Conservation (phyloP, 805 yeast species). For the Metschnikowia hibisci region DNA sequence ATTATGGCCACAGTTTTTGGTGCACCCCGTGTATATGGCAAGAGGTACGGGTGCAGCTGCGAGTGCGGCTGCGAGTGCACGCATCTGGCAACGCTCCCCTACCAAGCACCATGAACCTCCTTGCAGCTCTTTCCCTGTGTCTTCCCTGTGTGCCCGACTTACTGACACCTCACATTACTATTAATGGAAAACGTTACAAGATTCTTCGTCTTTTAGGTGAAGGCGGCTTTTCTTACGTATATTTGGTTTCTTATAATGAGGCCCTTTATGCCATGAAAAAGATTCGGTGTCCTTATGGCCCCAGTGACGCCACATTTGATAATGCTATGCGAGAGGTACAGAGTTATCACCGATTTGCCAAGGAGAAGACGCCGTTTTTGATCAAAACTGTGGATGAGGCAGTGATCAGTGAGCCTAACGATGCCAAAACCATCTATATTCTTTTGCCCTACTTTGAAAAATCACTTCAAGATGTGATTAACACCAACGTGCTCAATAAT, state of each 20-base stretch:
- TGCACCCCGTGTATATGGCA: neutral
- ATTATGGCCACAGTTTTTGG: slow-evolving; percentile 14
- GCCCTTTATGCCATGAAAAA: slow-evolving; percentile 69
- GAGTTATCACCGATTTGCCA: slow-evolving; percentile 62
- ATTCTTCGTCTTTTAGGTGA: slow-evolving; percentile 78
- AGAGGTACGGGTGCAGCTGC: neutral
- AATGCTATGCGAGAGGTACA: slow-evolving; percentile 75
- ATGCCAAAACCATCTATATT: slow-evolving; percentile 73
- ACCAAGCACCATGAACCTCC: slow-evolving; percentile 11
- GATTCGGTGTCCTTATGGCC: slow-evolving; percentile 83
- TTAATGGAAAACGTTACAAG: slow-evolving; percentile 60
- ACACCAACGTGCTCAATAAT: slow-evolving; percentile 55
- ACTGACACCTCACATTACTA: slow-evolving; percentile 51
- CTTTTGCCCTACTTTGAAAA: slow-evolving; percentile 71
- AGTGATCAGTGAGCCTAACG: slow-evolving; percentile 70
- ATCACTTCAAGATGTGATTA: slow-evolving; percentile 79
- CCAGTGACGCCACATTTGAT: slow-evolving; percentile 56
- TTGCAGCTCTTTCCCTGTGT: slow-evolving; percentile 22
- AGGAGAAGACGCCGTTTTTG: slow-evolving; percentile 56
- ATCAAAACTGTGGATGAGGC: slow-evolving; percentile 68
- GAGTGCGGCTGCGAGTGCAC: neutral
- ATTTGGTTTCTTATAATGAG: slow-evolving; percentile 55
- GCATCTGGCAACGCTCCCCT: neutral
- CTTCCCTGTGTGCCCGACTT: slow-evolving; percentile 44
- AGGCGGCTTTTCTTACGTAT: slow-evolving; percentile 86